These are phyloP conservation scores for Xylona heveae DNA, from an alignment of 495 filamentous ascomycete species.

Conservation along the genomic window DNA sequence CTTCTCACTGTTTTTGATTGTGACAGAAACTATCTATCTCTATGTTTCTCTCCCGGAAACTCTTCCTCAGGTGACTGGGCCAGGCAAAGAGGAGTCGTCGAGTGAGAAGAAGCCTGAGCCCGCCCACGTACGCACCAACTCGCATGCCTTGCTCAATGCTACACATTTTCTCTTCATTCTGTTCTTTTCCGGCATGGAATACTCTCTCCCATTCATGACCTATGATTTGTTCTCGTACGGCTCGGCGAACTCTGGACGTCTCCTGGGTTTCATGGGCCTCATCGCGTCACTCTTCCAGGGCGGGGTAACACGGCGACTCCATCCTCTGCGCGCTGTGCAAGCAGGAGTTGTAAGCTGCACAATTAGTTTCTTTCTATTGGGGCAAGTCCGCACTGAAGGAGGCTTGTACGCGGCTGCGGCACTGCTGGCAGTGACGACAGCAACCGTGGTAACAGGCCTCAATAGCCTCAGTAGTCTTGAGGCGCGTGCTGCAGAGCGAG, in stretches of 20 bases:
- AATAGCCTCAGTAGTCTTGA: constrained; percentile 86
- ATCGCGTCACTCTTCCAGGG: constrained; percentile 84
- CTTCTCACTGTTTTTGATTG: constrained; percentile 61
- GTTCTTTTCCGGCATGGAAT: constrained; percentile 95
- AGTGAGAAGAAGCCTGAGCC: neutral
- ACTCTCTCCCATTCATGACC: constrained; percentile 89
- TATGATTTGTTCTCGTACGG: constrained; percentile 73
- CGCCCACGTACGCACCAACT: constrained; percentile 40
- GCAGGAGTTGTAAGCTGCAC: constrained; percentile 60
- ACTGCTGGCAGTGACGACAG: constrained; percentile 67
- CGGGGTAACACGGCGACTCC: constrained; percentile 56
- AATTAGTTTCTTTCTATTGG: constrained; percentile 59
- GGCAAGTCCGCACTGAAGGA: constrained; percentile 35
- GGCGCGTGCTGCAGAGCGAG: constrained; percentile 56
- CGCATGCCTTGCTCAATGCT: constrained; percentile 58
- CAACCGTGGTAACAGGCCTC: constrained; percentile 83
- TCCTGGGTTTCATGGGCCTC: constrained; percentile 82
- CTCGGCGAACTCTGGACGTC: constrained; percentile 59
- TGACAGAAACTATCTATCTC: constrained; percentile 74
- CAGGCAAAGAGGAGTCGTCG: neutral
- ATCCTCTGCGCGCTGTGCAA: constrained; percentile 57
- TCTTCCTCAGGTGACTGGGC: constrained; percentile 25
- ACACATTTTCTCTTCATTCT: constrained; percentile 84
- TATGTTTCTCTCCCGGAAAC: constrained; percentile 81
- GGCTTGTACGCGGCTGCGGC: constrained; percentile 65